Evolutionary conservation across 2,329 filamentous ascomycete species (phyloP).

Genomic region (Endothia cerciana): DNA sequence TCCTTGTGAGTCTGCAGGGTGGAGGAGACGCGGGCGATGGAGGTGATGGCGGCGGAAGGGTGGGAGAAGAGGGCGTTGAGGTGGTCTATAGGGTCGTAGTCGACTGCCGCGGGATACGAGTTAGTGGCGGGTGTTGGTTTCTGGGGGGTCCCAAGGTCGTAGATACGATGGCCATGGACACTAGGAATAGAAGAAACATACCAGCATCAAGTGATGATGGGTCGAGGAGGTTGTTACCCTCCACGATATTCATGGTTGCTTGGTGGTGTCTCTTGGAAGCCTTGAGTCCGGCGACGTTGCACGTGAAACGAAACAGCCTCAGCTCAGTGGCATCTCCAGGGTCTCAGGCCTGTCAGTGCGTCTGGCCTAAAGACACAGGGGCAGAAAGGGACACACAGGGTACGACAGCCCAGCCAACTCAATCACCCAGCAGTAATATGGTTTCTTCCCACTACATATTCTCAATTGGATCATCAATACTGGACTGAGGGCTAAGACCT

Average conservation of each 20-base stretch:
- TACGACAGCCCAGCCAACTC: neutral
- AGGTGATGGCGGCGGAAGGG: constrained; percentile 79
- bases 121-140: neutral
- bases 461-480: neutral
- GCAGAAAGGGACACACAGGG: constrained; percentile 3
- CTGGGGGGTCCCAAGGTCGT: neutral
- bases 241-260: constrained; percentile 28
- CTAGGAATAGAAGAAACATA: constrained; percentile 17
- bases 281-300: constrained; percentile 26
- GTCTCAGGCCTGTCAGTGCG: neutral
- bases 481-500: neutral
- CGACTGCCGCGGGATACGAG: constrained; percentile 45
- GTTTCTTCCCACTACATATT: neutral
- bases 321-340: constrained; percentile 7
- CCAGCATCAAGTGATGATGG: constrained; percentile 33
- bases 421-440: neutral
- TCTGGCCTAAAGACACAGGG: neutral
- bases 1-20: constrained; percentile 76
- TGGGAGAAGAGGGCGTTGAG: constrained; percentile 93
- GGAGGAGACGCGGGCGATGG: constrained; percentile 73
- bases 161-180: neutral
- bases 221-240: constrained; percentile 26
- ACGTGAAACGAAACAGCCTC: constrained; percentile 19
- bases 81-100: constrained; percentile 92
- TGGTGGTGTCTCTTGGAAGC: constrained; percentile 6